These are phyloP conservation scores for Echeveria elegans DNA, from an alignment of 164 flowering plant species.

Conservation along the genomic window DNA sequence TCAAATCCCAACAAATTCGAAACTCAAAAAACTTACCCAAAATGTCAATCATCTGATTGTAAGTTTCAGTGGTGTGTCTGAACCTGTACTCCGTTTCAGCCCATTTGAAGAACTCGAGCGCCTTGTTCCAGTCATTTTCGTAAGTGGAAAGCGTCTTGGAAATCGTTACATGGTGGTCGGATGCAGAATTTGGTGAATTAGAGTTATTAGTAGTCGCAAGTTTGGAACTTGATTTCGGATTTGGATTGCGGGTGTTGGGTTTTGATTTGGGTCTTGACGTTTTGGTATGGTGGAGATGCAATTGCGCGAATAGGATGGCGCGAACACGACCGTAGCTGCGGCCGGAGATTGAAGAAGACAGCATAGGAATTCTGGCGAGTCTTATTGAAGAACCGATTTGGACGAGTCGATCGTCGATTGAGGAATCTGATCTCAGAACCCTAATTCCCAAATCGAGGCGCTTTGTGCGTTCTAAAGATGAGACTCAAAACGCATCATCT, in stretches of 20 bases:
- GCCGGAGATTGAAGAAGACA: constrained; percentile 11
- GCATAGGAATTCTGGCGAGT: constrained; percentile 16
- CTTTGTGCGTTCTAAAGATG: no score
- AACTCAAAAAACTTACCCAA: constrained; percentile 84
- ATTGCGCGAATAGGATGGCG: not conserved
- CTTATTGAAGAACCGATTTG: no score
- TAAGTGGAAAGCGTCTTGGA: constrained; percentile 50
- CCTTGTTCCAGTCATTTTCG: constrained; percentile 63
- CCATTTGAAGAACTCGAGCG: constrained; percentile 85
- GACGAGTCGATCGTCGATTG: no score
- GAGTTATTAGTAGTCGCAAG: not conserved
- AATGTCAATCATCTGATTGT: constrained; percentile 60
- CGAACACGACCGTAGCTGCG: constrained; percentile 2
- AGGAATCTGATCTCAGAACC: no score
- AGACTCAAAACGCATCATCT: no score
- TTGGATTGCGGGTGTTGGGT: not conserved
- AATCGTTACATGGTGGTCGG: constrained; percentile 26
- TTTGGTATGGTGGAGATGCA: constrained; percentile 3
- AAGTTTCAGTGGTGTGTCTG: constrained; percentile 50
- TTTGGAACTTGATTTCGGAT: constrained; percentile 1
- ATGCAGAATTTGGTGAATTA: constrained; percentile 5
- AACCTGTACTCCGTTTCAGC: constrained; percentile 32
- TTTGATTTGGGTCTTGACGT: constrained; percentile 6
- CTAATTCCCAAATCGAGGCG: no score
- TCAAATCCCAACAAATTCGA: constrained; percentile 44